Base-by-base conservation (phyloP, 129 eudicot species). In the Pulicaria dysenterica region DNA sequence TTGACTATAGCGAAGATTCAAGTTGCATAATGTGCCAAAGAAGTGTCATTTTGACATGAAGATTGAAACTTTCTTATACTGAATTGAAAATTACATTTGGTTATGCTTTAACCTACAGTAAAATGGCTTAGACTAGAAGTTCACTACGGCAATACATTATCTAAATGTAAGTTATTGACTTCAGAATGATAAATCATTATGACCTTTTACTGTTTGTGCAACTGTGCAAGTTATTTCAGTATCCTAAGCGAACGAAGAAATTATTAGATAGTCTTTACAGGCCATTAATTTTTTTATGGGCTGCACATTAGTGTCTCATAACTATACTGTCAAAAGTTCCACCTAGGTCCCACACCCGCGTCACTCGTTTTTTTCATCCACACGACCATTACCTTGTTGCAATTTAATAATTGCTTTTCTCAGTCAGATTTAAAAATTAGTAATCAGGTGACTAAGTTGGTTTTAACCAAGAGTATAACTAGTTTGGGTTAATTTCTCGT, bases 341-440 rank as follows among this genome's bases (percentile, higher is more conserved):
- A 19, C 56, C 40, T 64, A 46, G 57, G 72, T 66, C 44, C 24
- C 44, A 7, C 31, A 67, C 45, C 46, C 47, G 72, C 58, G n/a
- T 47, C 58, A 67, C 60, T 5, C 39, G 41, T 40, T 19, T 47
- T 48, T 13, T 46, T 2, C 42, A 34, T 39, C 64, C 41, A 39
- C 47, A 38, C 40, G 48, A 6, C n/a, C 36, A 55, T 55, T n/a
- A 12, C 39, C 2, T 70, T 40, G 11, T 38, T 69, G 61, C n/a
- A 38, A 15, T 54, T 16, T 53, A 6, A 53, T 9, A 38, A 39
- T 8, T 11, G 7, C 8, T 61, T 7, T 14, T 6, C 7, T 64
- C 37, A 43, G 10, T 64, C 10, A 17, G 4, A 2, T 63, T 47
- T 37, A 2, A 38, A 61, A 38, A 59, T 38, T 61, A 19, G n/a